These are phyloP conservation scores for Salix arbutifolia DNA, from an alignment of 345 rosid species.

Conservation along the genomic window DNA sequence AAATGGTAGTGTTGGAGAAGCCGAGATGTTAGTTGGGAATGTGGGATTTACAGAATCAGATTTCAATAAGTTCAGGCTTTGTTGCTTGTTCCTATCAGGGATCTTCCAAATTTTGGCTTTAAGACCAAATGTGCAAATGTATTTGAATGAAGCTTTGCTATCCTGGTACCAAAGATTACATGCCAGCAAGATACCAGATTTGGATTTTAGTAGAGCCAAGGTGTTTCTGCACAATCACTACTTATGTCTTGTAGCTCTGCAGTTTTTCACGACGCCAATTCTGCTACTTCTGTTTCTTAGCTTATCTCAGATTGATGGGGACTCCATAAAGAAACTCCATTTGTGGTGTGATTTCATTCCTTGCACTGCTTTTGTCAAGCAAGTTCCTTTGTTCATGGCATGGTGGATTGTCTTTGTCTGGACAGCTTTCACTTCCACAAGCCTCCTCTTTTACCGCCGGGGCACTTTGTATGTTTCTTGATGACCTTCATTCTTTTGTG, in stretches of 20 bases:
- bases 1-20: conserved; percentile 4
- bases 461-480: conserved; percentile 66
- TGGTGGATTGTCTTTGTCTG: conserved; percentile 88
- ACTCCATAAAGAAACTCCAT: conserved; percentile 34
- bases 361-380: conserved; percentile 47
- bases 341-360: conserved; percentile 49
- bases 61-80: conserved; percentile 46
- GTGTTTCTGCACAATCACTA: conserved; percentile 85
- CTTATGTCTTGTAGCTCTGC: conserved; percentile 70
- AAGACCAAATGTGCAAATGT: conserved; percentile 80
- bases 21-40: conserved; percentile 52
- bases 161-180: conserved; percentile 93
- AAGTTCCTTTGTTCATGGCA: conserved; percentile 61
- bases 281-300: conserved; percentile 64
- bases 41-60: conserved; percentile 47
- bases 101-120: conserved; percentile 53
- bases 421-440: conserved; percentile 53
- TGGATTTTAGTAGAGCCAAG: conserved; percentile 88
- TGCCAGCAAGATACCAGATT: conserved; percentile 76
- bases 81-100: conserved; percentile 55
- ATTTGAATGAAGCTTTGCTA: conserved; percentile 80
- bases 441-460: conserved; percentile 60
- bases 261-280: conserved; percentile 61
- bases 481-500: conserved; percentile 13
- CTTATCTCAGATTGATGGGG: conserved; percentile 53